Evolutionary conservation across 1,284 basidiomycete species (phyloP).

Genomic region (Sporisorium reilianum): DNA sequence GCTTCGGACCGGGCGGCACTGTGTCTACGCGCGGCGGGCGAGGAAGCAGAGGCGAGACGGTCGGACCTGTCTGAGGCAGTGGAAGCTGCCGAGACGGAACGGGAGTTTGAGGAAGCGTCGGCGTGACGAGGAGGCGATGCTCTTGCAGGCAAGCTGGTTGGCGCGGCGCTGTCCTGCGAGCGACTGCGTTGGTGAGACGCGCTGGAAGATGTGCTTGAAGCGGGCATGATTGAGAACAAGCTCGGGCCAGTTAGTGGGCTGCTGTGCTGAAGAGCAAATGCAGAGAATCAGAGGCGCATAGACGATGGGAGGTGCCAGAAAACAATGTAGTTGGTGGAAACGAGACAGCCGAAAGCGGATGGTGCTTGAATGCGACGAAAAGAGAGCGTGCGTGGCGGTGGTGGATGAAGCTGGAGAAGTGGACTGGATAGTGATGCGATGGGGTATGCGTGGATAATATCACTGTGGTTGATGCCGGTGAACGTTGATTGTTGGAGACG

Average conservation of each 20-base stretch:
- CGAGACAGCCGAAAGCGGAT: neutral
- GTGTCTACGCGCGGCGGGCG: constrained; percentile 20
- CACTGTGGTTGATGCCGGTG: neutral
- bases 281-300: neutral
- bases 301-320: neutral
- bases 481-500: too few relatives aligned
- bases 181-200: constrained; percentile 21
- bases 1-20: constrained; percentile 46
- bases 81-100: constrained; percentile 26
- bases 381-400: neutral
- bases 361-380: neutral
- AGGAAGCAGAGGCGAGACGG: constrained; percentile 12
- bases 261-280: neutral
- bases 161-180: constrained; percentile 20
- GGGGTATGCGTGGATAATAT: neutral
- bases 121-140: constrained; percentile 13
- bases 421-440: neutral
- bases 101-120: constrained; percentile 1
- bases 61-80: constrained; percentile 10
- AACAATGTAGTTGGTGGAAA: neutral
- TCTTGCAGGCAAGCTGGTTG: constrained; percentile 1
- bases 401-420: neutral
- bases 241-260: too few relatives aligned
- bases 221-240: constrained; percentile 21
- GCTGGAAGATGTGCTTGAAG: constrained; percentile 4